Base-by-base conservation (phyloP, 179 eudicot species). In the Amaranthus tricolor region DNA sequence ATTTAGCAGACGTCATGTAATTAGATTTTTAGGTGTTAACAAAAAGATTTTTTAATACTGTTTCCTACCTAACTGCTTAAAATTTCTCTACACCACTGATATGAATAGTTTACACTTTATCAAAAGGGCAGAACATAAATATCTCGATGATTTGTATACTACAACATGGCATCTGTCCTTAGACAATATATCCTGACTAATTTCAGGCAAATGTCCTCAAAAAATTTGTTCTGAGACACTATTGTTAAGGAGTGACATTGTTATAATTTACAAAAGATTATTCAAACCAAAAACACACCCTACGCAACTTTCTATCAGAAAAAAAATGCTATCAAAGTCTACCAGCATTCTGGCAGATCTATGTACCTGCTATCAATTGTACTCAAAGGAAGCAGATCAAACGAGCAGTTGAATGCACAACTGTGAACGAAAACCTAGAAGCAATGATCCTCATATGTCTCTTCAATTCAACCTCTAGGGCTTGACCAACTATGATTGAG, bases 371-470 rank as follows among this genome's bases (percentile, higher is more conserved):
- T 24, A 50, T 24, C 5, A 14, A 15, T 20, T 53, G 19, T 14
- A 63, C 11, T 43, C 67, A 15, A 43, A 43, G 19, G 10, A 62
- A 63, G 40, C 5, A 63, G 40, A 31, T 31, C 40, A 16, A 0
- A 31, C 72, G 40, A 7, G 49, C 7, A 53, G 4, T 24, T 19
- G 19, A 48, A 24, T 53, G 51, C 31, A 7, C 24, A 49, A 10
- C 20, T 68, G 19, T 6, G 19, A 11, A 14, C 55, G 17, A 43
- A 19, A 64, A 67, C 8, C 5, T 60, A 60, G 45, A 74, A 54
- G 14, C 58, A 70, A 40, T 13, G 77, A 83, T 80, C 86, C 83
- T 83, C 86, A 83, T 81, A 70, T 74, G 83, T 83, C 81, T 71
- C 79, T 83, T 77, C 75, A 58, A 70, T 66, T 83, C 85, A 66